Conservation (phyloP, 2,329 filamentous ascomycete genomes). For the Penicillium freii region DNA sequence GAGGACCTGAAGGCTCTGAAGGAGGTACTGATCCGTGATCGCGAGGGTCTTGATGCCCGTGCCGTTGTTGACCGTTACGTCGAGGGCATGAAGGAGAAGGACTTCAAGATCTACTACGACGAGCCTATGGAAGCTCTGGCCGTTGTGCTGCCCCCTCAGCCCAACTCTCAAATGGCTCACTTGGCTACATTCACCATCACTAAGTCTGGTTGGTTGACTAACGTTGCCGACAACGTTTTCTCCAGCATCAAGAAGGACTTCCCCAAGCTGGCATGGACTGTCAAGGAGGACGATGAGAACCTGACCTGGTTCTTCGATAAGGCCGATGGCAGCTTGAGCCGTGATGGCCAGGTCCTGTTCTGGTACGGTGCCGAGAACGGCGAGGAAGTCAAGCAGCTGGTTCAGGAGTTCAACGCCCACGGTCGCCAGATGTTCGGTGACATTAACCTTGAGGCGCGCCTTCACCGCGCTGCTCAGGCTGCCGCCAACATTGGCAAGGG, state of each 20-base stretch:
- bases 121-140: slow-evolving; percentile 90
- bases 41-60: slow-evolving; percentile 75
- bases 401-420: slow-evolving; percentile 79
- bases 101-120: slow-evolving; percentile 93
- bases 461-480: slow-evolving; percentile 72
- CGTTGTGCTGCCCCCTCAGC: slow-evolving; percentile 73
- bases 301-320: slow-evolving; percentile 98
- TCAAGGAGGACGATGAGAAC: slow-evolving; percentile 93
- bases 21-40: slow-evolving; percentile 75
- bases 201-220: slow-evolving; percentile 90
- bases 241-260: slow-evolving; percentile 90
- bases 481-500: slow-evolving; percentile 57
- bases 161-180: slow-evolving; percentile 69
- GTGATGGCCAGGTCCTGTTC: slow-evolving; percentile 86
- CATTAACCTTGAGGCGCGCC: slow-evolving; percentile 81
- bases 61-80: slow-evolving; percentile 86
- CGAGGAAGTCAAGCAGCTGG: slow-evolving; percentile 76
- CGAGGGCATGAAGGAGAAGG: slow-evolving; percentile 69
- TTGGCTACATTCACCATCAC: slow-evolving; percentile 90
- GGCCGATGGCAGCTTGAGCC: slow-evolving; percentile 85
- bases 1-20: slow-evolving; percentile 74
- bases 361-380: slow-evolving; percentile 88
- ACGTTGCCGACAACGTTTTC: slow-evolving; percentile 94
- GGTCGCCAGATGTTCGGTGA: slow-evolving; percentile 85
- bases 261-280: slow-evolving; percentile 90